These are phyloP conservation scores for Kewa caespitosa DNA, from an alignment of 179 eudicot genomes.

Conservation along the genomic window DNA sequence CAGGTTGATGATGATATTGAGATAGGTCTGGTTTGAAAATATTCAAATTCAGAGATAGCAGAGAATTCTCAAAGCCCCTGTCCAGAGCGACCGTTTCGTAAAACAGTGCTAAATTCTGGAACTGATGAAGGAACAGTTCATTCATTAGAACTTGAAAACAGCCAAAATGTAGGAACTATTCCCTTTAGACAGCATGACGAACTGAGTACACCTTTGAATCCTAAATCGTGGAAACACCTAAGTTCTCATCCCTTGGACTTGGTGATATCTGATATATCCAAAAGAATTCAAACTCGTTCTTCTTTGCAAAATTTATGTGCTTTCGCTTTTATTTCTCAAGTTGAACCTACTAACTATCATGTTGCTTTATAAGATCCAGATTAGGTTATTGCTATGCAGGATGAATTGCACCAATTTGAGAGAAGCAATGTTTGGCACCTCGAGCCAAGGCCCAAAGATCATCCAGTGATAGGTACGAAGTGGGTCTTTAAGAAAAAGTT, in stretches of 20 bases:
- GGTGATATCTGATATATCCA: background rate
- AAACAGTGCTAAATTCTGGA: no score
- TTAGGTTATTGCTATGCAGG: background rate
- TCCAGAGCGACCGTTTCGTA: no score
- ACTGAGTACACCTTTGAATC: no score
- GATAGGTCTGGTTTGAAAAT: background rate
- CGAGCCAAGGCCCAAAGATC: background rate
- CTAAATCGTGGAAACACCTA: background rate
- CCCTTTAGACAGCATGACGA: no score
- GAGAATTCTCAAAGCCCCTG: no score
- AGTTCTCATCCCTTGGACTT: background rate
- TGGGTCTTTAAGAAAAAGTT: background rate
- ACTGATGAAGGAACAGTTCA: no score
- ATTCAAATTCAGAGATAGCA: no score
- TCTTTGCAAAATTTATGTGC: background rate
- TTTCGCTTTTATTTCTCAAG: background rate
- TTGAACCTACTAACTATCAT: background rate
- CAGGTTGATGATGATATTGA: background rate
- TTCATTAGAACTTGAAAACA: no score
- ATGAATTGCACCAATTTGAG: background rate
- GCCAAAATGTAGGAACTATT: no score
- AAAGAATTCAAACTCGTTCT: background rate
- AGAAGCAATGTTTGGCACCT: background rate
- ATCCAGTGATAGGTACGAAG: background rate
- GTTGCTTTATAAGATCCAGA: background rate